Evolutionary conservation across 257 asterid genomes (phyloP).

Genomic region (Rhazya stricta): DNA sequence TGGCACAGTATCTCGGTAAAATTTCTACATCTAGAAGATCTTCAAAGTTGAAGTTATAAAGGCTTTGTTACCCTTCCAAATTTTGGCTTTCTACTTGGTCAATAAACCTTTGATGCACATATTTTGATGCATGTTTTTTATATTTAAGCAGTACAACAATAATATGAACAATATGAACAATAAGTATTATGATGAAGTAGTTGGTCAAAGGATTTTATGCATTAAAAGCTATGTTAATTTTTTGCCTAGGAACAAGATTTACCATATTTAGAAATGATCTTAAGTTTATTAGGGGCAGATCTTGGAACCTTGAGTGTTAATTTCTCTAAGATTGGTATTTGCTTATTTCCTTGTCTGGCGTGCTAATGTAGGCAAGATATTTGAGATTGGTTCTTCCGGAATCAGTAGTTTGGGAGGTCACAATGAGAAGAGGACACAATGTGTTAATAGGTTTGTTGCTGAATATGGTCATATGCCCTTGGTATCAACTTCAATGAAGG

Average conservation of each 20-base stretch:
- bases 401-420: slow-evolving; percentile 93
- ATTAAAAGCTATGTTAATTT: background rate
- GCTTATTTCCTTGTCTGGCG: background rate
- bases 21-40: too few relatives aligned
- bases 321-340: background rate
- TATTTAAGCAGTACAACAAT: background rate
- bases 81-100: background rate
- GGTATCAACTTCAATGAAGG: slow-evolving; percentile 67
- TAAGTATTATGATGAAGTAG: background rate
- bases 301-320: background rate
- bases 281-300: background rate
- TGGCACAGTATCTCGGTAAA: too few relatives aligned
- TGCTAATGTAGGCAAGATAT: slow-evolving; percentile 53
- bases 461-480: slow-evolving; percentile 65
- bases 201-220: background rate
- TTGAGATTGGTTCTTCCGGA: slow-evolving; percentile 77
- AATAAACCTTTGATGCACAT: background rate
- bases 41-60: too few relatives aligned
- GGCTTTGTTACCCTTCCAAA: too few relatives aligned
- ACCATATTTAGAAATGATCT: background rate
- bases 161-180: background rate
- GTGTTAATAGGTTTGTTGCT: slow-evolving; percentile 54
- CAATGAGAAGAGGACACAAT: slow-evolving; percentile 51
- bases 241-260: background rate
- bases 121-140: background rate